Evolutionary conservation across 1,284 basidiomycete species (phyloP), one percentile per base, ranked within the genome.

Genomic region (Ceratobasidium sp.): DNA sequence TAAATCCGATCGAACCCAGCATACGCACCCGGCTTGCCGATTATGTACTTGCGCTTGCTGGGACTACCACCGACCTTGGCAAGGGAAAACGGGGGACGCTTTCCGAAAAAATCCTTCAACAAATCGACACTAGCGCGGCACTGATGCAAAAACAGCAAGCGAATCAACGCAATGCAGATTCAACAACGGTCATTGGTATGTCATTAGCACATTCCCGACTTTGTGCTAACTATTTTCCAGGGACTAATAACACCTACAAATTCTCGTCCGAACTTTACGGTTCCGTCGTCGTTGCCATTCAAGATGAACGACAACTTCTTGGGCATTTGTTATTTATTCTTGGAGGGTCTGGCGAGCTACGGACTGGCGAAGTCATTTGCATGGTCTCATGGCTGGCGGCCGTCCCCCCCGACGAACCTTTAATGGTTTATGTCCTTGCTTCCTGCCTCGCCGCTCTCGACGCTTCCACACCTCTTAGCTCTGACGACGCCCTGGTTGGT

Each of bases 401-500:
- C 1, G 79, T 84, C 12, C 85, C 87, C 69, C 82, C 86, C 13
- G 84, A 84, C 62, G 88, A 93, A 71, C 77, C 86, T 22, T 84
- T 92, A 79, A 84, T 85, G 1, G 86, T 86, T 77, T 92, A 94
- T 78, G 76, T 93, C 68, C 84, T 96, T 62, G 83, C 87, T 0
- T 79, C 91, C 5, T 76, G 89, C 38, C 84, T 94, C 52, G 82
- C 85, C 47, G 83, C 86, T 0, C 85, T 96, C 72, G 90, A 93
- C 73, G 81, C 87, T 1, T 70, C 70, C 1, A 62, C 71, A 6
- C 65, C 71, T 17, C 71, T 74, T 25, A 73, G 67, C 12, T 60
- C 60, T 13, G 73, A 75, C 67, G 71, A 69, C 0, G 42, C 74
- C 20, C 73, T 75, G 12, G 64, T 76, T 15, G 69, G 71, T 10